Conservation (phyloP, 805 yeast species). For the Saturnispora diversa region DNA sequence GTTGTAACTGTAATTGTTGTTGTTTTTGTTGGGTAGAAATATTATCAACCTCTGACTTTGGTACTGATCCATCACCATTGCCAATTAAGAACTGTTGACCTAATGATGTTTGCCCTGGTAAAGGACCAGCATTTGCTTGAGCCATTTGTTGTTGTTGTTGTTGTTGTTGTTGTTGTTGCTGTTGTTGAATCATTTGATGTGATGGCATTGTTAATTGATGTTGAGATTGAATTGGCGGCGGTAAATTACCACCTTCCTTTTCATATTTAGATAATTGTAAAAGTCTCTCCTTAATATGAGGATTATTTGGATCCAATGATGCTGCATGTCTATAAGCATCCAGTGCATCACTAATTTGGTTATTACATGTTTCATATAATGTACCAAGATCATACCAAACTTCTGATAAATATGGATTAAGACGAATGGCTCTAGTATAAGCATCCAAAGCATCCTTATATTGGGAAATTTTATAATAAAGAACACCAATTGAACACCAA, state of each 20-base stretch:
- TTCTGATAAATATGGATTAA: conserved; percentile 92
- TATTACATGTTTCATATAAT: conserved; percentile 92
- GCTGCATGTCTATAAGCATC: conserved; percentile 98
- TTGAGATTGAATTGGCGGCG: conserved; percentile 50
- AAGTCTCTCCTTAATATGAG: conserved; percentile 87
- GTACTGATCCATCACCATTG: neutral
- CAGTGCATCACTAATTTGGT: conserved; percentile 88
- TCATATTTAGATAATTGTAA: conserved; percentile 73
- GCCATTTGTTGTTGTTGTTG: conserved; percentile 26
- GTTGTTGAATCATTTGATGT: conserved; percentile 33
- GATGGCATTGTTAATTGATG: conserved; percentile 37
- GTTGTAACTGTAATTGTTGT: conserved; percentile 9
- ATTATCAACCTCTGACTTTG: neutral
- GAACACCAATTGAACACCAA: conserved; percentile 95
- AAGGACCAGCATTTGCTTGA: conserved; percentile 19
- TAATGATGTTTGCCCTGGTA: conserved; percentile 25
- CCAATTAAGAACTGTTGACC: conserved; percentile 21
- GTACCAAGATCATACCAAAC: conserved; percentile 99
- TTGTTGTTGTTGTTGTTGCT: conserved; percentile 28
- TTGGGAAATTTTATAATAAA: conserved; percentile 93
- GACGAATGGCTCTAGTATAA: conserved; percentile 89
- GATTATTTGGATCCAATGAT: conserved; percentile 86
- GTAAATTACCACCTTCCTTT: conserved; percentile 56
- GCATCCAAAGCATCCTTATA: conserved; percentile 97
- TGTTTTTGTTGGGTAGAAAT: conserved; percentile 4